phyloP scores from a whole-genome alignment of 1,139 yeast genomes.

The Nakaseomyces glabratus region DNA sequence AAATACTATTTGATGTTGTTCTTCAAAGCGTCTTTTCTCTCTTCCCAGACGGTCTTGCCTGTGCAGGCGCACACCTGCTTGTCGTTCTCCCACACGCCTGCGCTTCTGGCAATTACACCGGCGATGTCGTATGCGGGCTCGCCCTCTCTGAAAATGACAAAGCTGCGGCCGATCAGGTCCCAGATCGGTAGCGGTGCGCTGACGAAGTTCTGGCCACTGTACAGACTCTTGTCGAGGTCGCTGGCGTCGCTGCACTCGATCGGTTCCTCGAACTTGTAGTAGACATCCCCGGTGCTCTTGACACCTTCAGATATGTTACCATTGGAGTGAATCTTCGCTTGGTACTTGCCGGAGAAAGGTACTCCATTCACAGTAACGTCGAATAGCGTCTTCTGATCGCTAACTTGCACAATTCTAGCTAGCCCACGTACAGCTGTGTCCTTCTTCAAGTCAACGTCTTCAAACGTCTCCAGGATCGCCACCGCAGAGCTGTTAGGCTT shows the following conservation, averaged over 20 bases:
- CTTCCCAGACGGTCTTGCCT: slow-evolving; percentile 96
- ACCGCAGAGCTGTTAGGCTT: slow-evolving; percentile 84
- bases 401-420: slow-evolving; percentile 74
- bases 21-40: slow-evolving; percentile 57
- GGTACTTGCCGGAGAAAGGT: slow-evolving; percentile 48
- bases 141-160: slow-evolving; percentile 47
- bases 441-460: slow-evolving; percentile 27
- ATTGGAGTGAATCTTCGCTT: slow-evolving; percentile 55
- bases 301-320: slow-evolving; percentile 80
- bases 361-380: slow-evolving; percentile 76
- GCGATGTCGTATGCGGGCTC: slow-evolving; percentile 42
- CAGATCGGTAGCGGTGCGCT: slow-evolving; percentile 48
- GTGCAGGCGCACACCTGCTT: slow-evolving; percentile 90
- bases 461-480: slow-evolving; percentile 72
- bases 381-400: slow-evolving; percentile 43
- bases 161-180: slow-evolving; percentile 72
- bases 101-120: slow-evolving; percentile 94
- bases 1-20: slow-evolving; percentile 18
- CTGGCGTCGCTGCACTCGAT: slow-evolving; percentile 28
- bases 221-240: slow-evolving; percentile 25
- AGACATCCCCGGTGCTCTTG: slow-evolving; percentile 50
- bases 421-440: slow-evolving; percentile 76
- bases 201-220: slow-evolving; percentile 54
- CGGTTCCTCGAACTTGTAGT: slow-evolving; percentile 38
- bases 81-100: slow-evolving; percentile 95